Evolutionary conservation across 2,329 filamentous ascomycete genomes (phyloP).

Genomic region (Beauveria varroae): DNA sequence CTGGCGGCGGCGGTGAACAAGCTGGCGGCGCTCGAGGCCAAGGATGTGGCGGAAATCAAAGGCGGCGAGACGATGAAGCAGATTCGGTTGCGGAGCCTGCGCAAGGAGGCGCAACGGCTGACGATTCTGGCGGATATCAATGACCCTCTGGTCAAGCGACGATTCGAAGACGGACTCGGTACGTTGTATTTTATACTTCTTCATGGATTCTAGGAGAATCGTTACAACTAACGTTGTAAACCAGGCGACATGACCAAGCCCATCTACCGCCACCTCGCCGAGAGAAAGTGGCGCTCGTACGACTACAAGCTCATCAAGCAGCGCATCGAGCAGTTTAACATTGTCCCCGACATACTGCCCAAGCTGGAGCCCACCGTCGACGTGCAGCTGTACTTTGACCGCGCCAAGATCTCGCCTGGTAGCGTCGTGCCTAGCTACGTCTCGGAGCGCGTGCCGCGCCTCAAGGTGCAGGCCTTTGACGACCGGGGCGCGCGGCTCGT

Average conservation of each 20-base stretch:
- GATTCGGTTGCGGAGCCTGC: constrained; percentile 6
- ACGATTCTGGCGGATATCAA: constrained; percentile 93
- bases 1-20: constrained; percentile 61
- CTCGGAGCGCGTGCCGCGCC: constrained; percentile 64
- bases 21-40: constrained; percentile 59
- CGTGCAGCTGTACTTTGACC: constrained; percentile 73
- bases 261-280: constrained; percentile 85
- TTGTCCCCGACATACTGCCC: constrained; percentile 82
- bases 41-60: constrained; percentile 46
- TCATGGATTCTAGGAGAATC: no score
- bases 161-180: constrained; percentile 89
- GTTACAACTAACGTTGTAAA: background rate
- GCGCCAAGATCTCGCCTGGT: constrained; percentile 63
- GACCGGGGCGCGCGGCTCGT: constrained; percentile 73
- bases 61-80: constrained; percentile 38
- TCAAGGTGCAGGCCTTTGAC: constrained; percentile 82
- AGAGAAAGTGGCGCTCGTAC: constrained; percentile 81
- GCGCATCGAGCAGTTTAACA: constrained; percentile 76
- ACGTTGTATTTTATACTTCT: constrained; percentile 20
- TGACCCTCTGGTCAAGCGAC: constrained; percentile 86
- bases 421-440: constrained; percentile 67
- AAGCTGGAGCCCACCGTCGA: constrained; percentile 71
- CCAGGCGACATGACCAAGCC: constrained; percentile 91
- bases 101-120: constrained; percentile 57
- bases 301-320: constrained; percentile 73